phyloP scores from a whole-genome alignment of 164 flowering plant genomes.

The Saururus chinensis region DNA sequence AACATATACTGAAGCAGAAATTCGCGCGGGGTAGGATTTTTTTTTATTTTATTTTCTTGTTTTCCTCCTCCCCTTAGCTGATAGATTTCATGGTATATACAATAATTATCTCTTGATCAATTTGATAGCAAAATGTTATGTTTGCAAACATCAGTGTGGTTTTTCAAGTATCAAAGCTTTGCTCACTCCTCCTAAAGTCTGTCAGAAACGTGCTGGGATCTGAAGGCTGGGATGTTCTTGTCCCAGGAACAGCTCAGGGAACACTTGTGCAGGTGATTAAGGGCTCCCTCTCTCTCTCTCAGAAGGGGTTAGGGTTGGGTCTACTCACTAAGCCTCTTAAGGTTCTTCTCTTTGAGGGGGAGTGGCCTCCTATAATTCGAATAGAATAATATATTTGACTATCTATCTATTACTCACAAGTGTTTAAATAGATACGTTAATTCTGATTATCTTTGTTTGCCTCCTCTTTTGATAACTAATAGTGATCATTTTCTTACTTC shows the following conservation, averaged over 20 bases:
- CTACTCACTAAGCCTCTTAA: too few species aligned
- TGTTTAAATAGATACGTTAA: too few species aligned
- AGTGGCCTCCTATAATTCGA: too few species aligned
- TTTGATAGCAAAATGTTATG: neutral
- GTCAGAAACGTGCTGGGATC: constrained; percentile 62
- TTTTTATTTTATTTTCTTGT: neutral
- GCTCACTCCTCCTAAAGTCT: constrained; percentile 68
- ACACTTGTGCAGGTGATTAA: constrained; percentile 61
- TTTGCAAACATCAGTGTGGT: constrained; percentile 38
- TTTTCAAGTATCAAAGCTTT: constrained; percentile 91
- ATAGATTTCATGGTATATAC: neutral
- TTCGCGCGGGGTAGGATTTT: constrained; percentile 74
- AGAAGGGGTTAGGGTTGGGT: too few species aligned
- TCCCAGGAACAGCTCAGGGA: constrained; percentile 74
- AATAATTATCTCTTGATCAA: neutral
- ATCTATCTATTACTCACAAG: too few species aligned
- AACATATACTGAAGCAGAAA: constrained; percentile 93
- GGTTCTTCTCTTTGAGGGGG: too few species aligned
- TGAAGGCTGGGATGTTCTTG: constrained; percentile 95
- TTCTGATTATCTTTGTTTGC: too few species aligned
- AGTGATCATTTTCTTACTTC: too few species aligned
- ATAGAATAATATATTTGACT: too few species aligned
- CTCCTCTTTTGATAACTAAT: too few species aligned
- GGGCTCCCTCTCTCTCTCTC: neutral
- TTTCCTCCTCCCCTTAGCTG: neutral